Base-by-base conservation (phyloP, 202 grass and related monocot species). In the Schoenoplectus triqueter region DNA sequence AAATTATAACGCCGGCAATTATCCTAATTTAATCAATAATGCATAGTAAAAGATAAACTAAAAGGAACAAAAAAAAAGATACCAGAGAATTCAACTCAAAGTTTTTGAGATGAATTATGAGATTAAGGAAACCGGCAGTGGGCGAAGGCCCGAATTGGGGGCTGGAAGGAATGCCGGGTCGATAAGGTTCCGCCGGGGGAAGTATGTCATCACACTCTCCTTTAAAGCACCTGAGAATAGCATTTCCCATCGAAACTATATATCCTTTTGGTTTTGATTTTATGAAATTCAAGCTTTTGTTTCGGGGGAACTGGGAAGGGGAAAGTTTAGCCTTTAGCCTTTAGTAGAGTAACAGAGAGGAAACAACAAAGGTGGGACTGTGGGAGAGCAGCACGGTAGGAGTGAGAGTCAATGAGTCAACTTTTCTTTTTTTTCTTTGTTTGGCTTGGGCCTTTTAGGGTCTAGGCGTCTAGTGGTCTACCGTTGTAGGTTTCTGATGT, bases 81-180 rank as follows among this genome's bases (percentile, higher is more conserved):
- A 93, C 93, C 91, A 57, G 77, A 81, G 86, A 88, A 6, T 86
- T 49, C 21, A 48, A 49, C 41, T 84, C 79, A 14, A 90, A 90
- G 88, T 78, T 79, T 73, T 87, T 18, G 61, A 87, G 84, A 81
- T 93, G 85, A 42, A 55, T 50, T 47, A 18, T 7, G 15, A 88
- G 67, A 81, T 82, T 61, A 63, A 72, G 47, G 21, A 91, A 48
- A 15, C 80, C 80, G 3, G 49, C 61, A 49, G 39, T 59, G 74
- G 51, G 62, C 64, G 48, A 46, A 10, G 51, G 73, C 62, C 18
- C n/a, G 75, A 39, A 84, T 57, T 83, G 84, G 82, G 20, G 82
- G 11, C 80, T n/a, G 5, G 11, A 82, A 51, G 44, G 9, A 45
- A 9, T 0, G 49, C 71, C 22, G 21, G 18, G 64, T 14, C 80